Evolutionary conservation across 352 stramenopile genomes (phyloP).

Genomic region (Salisapilia sapeloensis): DNA sequence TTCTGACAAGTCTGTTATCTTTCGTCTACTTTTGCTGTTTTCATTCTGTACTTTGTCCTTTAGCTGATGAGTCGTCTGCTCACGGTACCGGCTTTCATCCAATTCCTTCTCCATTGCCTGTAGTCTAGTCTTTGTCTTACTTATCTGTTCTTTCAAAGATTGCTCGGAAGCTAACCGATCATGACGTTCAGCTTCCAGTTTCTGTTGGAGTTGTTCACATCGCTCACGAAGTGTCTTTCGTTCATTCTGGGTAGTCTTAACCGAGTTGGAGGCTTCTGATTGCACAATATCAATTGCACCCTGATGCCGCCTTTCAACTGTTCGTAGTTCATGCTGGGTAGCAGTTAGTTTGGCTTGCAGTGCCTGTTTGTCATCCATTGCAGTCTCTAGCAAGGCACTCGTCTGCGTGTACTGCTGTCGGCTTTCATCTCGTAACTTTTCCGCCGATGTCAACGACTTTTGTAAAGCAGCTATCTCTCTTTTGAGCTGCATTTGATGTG

Average conservation of each 20-base stretch:
- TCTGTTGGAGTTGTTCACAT: constrained; percentile 45
- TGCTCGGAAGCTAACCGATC: constrained; percentile 37
- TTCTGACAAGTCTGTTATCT: constrained; percentile 24
- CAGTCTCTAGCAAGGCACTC: constrained; percentile 49
- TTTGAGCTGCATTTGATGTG: constrained; percentile 59
- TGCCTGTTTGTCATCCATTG: constrained; percentile 56
- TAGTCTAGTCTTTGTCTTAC: constrained; percentile 23
- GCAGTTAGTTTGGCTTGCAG: constrained; percentile 30
- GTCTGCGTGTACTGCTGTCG: constrained; percentile 45
- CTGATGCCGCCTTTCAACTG: constrained; percentile 39
- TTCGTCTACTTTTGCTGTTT: constrained; percentile 26
- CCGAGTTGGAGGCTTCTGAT: constrained; percentile 25
- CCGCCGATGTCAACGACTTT: constrained; percentile 13
- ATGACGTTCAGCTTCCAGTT: constrained; percentile 48
- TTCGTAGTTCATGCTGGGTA: constrained; percentile 33
- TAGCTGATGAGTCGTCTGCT: constrained; percentile 40
- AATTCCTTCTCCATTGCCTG: constrained; percentile 53
- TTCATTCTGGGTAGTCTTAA: constrained; percentile 45
- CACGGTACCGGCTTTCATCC: constrained; percentile 32
- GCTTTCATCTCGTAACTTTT: constrained; percentile 25
- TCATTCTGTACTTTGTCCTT: constrained; percentile 53
- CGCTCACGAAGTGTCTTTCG: constrained; percentile 44
- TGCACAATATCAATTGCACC: constrained; percentile 36
- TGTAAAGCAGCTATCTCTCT: constrained; percentile 50
- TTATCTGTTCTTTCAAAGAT: constrained; percentile 31